phyloP scores from a whole-genome alignment of 2,329 filamentous ascomycete species.

The Xylariales sp. region DNA sequence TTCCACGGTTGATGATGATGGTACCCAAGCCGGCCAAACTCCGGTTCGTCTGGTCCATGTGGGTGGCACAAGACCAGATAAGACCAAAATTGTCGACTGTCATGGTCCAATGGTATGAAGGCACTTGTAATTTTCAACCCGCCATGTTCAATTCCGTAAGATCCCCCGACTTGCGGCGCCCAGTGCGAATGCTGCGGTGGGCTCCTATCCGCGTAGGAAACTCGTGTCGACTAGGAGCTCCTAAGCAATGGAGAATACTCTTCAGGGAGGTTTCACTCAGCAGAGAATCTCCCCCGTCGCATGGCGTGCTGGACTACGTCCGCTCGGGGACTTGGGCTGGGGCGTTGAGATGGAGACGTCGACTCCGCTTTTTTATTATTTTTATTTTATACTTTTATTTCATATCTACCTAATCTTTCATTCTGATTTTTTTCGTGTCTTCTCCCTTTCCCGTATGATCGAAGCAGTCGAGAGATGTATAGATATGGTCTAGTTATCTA shows the following conservation, averaged over 20 bases:
- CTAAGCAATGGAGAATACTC: constrained; percentile 65
- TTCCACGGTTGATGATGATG: too few species aligned
- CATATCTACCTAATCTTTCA: too few species aligned
- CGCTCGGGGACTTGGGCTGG: constrained; percentile 55
- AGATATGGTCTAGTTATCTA: too few species aligned
- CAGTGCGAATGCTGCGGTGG: constrained; percentile 66
- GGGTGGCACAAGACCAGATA: constrained; percentile 11
- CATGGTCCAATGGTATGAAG: constrained; percentile 57
- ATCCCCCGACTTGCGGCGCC: constrained; percentile 53
- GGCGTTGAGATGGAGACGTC: constrained; percentile 50
- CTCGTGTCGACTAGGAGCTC: constrained; percentile 59
- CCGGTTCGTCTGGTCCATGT: too few species aligned
- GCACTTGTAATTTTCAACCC: constrained; percentile 45
- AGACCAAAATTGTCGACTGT: constrained; percentile 41
- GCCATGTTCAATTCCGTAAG: constrained; percentile 49
- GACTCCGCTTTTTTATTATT: constrained; percentile 38
- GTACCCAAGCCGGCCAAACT: too few species aligned
- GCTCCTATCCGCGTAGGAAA: constrained; percentile 61
- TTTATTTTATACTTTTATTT: constrained; percentile 22
- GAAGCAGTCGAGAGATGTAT: too few species aligned
- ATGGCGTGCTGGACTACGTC: constrained; percentile 67
- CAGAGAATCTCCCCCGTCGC: constrained; percentile 67
- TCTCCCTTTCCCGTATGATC: too few species aligned
- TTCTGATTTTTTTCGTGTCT: too few species aligned
- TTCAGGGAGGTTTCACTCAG: constrained; percentile 71